Evolutionary conservation across 768 basidiomycete species (phyloP).

Genomic region (Auricularia heimuer): DNA sequence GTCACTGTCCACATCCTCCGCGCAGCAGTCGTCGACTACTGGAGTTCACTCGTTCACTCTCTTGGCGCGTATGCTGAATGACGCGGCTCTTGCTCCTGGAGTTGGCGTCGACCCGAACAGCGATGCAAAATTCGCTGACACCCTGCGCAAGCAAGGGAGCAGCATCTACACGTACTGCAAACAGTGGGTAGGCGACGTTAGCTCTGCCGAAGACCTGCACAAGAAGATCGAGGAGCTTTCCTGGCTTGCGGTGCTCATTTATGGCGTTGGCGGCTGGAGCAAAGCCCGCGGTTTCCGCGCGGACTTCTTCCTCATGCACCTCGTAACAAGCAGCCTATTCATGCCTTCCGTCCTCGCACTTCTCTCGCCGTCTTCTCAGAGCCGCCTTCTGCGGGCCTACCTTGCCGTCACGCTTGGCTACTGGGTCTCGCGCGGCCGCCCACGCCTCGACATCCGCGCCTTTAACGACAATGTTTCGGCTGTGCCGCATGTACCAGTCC

Average conservation of each 20-base stretch:
- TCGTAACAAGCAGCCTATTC: constrained; percentile 58
- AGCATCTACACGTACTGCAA: constrained; percentile 9
- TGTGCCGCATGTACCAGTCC: constrained; percentile 16
- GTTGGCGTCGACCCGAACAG: constrained; percentile 3
- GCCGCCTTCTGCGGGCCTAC: constrained; percentile 48
- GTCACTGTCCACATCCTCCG: constrained; percentile 2
- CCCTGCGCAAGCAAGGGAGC: constrained; percentile 14
- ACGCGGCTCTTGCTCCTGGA: constrained; percentile 20
- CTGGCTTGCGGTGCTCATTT: constrained; percentile 48
- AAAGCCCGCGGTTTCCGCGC: constrained; percentile 33
- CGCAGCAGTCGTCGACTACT: constrained; percentile 10
- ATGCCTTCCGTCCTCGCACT: constrained; percentile 37
- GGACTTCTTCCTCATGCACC: constrained; percentile 52
- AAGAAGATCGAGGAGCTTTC: constrained; percentile 53
- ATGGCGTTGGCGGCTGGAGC: constrained; percentile 45
- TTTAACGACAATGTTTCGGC: constrained; percentile 31
- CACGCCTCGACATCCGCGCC: constrained; percentile 35
- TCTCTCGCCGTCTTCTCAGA: constrained; percentile 31
- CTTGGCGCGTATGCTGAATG: constrained; percentile 43
- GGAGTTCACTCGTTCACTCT: constrained; percentile 38
- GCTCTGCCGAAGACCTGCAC: constrained; percentile 24
- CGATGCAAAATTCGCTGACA: constrained; percentile 2
- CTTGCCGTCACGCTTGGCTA: constrained; percentile 40
- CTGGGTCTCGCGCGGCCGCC: constrained; percentile 51
- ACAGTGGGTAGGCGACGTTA: constrained; percentile 10